A percentile compares a stretch with the other conserved stretches of the same genome.
These are phyloP conservation scores for Auriscalpium vulgare DNA, from an alignment of 768 basidiomycete genomes.

Conservation along the genomic window DNA sequence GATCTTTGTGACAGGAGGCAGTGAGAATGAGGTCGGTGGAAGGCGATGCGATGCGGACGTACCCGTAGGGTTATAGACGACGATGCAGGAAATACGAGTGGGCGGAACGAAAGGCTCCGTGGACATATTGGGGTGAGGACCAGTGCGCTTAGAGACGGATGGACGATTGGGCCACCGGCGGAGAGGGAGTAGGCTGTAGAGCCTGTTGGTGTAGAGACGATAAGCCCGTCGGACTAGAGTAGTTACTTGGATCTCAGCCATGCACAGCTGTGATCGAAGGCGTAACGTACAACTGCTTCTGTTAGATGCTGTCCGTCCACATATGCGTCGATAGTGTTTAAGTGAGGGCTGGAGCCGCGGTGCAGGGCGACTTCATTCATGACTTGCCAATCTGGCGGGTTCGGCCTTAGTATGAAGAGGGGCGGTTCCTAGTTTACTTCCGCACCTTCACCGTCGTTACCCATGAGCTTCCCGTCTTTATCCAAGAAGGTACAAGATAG, in stretches of 20 bases:
- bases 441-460: conserved; percentile 49
- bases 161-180: conserved; percentile 93
- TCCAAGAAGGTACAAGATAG: conserved; percentile 75
- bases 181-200: conserved; percentile 96
- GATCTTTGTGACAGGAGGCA: conserved; percentile 41
- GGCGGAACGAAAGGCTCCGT: conserved; percentile 84
- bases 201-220: conserved; percentile 92
- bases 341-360: conserved; percentile 83
- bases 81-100: conserved; percentile 82
- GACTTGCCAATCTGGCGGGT: conserved; percentile 77
- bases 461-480: conserved; percentile 47
- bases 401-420: neutral
- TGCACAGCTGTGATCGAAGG: conserved; percentile 3
- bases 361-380: conserved; percentile 97
- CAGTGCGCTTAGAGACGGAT: conserved; percentile 83
- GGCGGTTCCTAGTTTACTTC: neutral
- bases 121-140: conserved; percentile 96
- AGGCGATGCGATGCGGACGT: conserved; percentile 18
- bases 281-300: conserved; percentile 76
- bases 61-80: conserved; percentile 70
- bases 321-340: conserved; percentile 89
- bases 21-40: neutral
- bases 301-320: conserved; percentile 94
- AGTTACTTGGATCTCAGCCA: conserved; percentile 7
- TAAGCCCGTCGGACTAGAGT: conserved; percentile 80